Evolutionary conservation across 306 rosid genomes (phyloP), one percentile per base, ranked within the genome.

Genomic region (barrel medic (Medicago truncatula)): DNA sequence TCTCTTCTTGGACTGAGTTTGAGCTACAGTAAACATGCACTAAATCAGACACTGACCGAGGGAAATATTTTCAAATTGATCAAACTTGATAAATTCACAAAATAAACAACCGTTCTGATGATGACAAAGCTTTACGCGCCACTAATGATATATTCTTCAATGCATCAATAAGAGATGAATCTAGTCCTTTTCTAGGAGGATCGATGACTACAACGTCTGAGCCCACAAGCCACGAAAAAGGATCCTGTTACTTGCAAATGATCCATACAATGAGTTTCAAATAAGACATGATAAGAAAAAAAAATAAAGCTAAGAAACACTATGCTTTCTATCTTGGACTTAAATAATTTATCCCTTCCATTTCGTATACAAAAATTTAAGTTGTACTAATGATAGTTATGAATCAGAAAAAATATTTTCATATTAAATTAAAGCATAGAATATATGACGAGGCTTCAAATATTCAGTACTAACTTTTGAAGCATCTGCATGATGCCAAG

Each of bases 151-250:
- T 86, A 69, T 81, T 84, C 78, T 75, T 83, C 76, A 95, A 86
- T 44, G 88, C 83, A 71, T 85, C 87, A 36, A 90, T 67, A 80
- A 92, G 93, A 76, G 98, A 87, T 62, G 80, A 69, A 76, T 90
- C 98, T 70, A 95, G 77, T 66, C 98, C 98, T 88, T 89, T 95
- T 77, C 98, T 86, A 44, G 96, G 98, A 80, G 98, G 98, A 90
- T 95, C 98, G 52, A 95, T 89, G 78, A 95, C 87, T 57, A 95
- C 69, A 70, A 95, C 97, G 74, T 95, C 96, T 58, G 97, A 92
- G 28, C 96, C 97, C 88, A 78, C 53, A 52, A 95, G 84, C 97
- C 98, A 95, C 57, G 87, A 75, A 79, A 92, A 80, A 78, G 98
- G 96, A 10, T 95, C 97, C 98, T 95, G 90, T 77, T 76, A 77